Conservation (phyloP, 352 stramenopile genomes). For the Pythium vanterpoolii region DNA sequence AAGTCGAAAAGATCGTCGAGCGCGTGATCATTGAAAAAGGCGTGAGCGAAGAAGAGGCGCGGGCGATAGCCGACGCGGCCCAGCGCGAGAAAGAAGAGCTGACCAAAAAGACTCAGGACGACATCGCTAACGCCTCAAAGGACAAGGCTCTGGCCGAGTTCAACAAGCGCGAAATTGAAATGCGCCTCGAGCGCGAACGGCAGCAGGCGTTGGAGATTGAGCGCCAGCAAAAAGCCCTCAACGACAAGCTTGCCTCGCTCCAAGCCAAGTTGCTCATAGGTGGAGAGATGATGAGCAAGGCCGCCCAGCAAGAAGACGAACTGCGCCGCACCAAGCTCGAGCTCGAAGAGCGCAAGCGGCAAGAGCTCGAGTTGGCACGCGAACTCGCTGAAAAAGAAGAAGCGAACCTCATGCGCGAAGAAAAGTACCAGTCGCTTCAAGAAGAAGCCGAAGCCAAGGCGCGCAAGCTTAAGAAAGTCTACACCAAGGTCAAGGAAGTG, state of each 20-base stretch:
- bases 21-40: constrained; percentile 81
- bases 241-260: constrained; percentile 88
- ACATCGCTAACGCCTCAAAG: constrained; percentile 67
- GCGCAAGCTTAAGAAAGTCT: constrained; percentile 96
- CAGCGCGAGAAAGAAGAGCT: constrained; percentile 76
- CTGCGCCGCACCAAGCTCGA: constrained; percentile 92
- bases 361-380: constrained; percentile 85
- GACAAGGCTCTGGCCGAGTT: constrained; percentile 82
- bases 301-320: constrained; percentile 93
- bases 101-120: constrained; percentile 60
- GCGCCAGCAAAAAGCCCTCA: constrained; percentile 68
- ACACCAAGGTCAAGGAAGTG: constrained; percentile 86
- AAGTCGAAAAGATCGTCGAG: constrained; percentile 85
- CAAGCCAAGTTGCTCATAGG: constrained; percentile 91
- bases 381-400: constrained; percentile 94
- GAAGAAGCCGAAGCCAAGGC: constrained; percentile 95
- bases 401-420: constrained; percentile 90
- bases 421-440: constrained; percentile 86
- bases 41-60: constrained; percentile 74
- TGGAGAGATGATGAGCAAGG: constrained; percentile 93
- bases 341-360: constrained; percentile 86
- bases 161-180: constrained; percentile 82
- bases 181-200: constrained; percentile 86
- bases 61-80: constrained; percentile 67
- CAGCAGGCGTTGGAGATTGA: constrained; percentile 69